A percentile compares a stretch with the other conserved stretches of the same genome.
These are phyloP conservation scores for Syncephalastrum monosporum DNA, from an alignment of 371 early-diverging fungal genomes.

Conservation along the genomic window DNA sequence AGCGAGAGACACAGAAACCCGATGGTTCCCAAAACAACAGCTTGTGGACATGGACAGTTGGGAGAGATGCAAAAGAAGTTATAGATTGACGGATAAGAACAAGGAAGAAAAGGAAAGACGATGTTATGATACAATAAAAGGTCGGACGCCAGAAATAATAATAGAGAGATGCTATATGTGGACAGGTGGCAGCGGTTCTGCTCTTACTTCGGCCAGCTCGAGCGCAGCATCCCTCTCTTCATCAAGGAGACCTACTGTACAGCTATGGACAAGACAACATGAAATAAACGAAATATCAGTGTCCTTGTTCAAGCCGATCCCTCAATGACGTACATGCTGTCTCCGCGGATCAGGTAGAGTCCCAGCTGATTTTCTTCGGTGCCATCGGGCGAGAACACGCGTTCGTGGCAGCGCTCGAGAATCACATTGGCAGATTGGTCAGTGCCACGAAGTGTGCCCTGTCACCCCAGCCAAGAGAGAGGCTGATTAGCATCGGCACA, in stretches of 20 bases:
- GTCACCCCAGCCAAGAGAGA: not conserved
- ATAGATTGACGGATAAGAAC: not conserved
- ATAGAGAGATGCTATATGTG: constrained; percentile 12
- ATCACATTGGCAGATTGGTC: constrained; percentile 83
- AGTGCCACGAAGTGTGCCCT: constrained; percentile 75
- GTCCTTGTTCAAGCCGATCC: too few species aligned
- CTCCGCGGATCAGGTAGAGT: constrained; percentile 78
- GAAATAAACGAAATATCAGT: not conserved
- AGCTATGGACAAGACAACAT: constrained; percentile 18
- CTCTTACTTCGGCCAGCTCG: constrained; percentile 41
- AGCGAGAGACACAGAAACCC: too few species aligned
- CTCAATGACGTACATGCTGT: constrained; percentile 60
- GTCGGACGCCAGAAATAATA: too few species aligned
- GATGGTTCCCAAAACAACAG: too few species aligned
- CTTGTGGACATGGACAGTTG: too few species aligned
- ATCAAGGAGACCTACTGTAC: constrained; percentile 50
- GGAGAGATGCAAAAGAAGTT: not conserved
- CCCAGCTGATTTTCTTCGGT: constrained; percentile 74
- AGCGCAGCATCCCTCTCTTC: constrained; percentile 41
- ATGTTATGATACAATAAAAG: constrained; percentile 5
- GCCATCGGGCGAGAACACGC: constrained; percentile 74
- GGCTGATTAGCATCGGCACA: not conserved
- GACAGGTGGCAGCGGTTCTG: constrained; percentile 38
- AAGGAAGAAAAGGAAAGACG: not conserved
- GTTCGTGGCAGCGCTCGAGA: constrained; percentile 69